Evolutionary conservation across 1,284 basidiomycete species (phyloP).

Genomic region (Chalciporus sp.): DNA sequence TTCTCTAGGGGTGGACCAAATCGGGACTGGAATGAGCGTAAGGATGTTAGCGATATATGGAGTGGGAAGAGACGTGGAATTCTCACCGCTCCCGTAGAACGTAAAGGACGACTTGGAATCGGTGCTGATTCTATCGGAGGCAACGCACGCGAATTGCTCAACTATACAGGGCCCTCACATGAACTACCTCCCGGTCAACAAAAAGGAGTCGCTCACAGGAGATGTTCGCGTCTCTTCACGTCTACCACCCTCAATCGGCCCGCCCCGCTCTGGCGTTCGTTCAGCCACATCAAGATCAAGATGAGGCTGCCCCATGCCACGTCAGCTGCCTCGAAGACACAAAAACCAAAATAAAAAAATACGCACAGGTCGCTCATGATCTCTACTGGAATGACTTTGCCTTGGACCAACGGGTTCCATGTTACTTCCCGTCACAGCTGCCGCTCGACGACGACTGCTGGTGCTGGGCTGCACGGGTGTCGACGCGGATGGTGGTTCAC

Average conservation of each 20-base stretch:
- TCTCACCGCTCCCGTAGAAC: conserved; percentile 24
- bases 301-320: conserved; percentile 11
- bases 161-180: conserved; percentile 15
- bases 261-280: conserved; percentile 4
- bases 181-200: background rate
- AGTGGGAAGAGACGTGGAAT: background rate
- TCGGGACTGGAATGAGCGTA: conserved; percentile 27
- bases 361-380: conserved; percentile 27
- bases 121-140: conserved; percentile 16
- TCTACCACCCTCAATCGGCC: conserved; percentile 2
- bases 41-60: background rate
- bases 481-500: background rate
- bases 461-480: background rate
- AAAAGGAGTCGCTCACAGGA: conserved; percentile 15
- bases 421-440: conserved; percentile 15
- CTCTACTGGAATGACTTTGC: conserved; percentile 17
- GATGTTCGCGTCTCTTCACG: conserved; percentile 16
- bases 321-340: too few relatives aligned
- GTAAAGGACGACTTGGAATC: conserved; percentile 17
- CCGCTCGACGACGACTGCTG: conserved; percentile 1
- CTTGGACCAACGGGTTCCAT: conserved; percentile 25
- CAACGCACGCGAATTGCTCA: background rate
- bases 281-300: conserved; percentile 6
- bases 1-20: conserved; percentile 35
- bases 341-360: background rate